Base-by-base conservation (phyloP, 108 stramenopile genomes). In the Skeletonema potamos region DNA sequence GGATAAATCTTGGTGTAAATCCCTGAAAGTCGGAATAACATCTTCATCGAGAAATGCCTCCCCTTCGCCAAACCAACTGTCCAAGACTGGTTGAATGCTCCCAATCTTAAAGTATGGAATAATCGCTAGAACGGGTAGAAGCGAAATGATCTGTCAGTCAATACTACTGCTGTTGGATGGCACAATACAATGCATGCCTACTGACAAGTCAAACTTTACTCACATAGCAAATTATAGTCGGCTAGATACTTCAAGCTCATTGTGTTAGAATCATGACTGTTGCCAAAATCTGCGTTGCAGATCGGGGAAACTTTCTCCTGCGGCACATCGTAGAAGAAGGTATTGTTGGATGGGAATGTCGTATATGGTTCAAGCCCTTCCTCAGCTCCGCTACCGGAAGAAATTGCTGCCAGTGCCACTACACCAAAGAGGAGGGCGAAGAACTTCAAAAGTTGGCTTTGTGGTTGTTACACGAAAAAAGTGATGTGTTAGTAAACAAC, bases 71-170 rank as follows among this genome's bases (percentile, higher is more conserved):
- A 65, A 65, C 64, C 64, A 65, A 15, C 6, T 65, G 28, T 65
- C 48, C 11, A 65, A 51, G 15, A 51, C 13, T 2, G 64, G 17
- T 29, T 65, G 64, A 54, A 65, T 65, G 26, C 12, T 51, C 0
- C 51, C 46, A 65, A 26, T 29, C 48, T 32, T 51, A 43, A 65
- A 65, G 28, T 65, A 65, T 51, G 64, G 24, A 44, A 65, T 22
- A 17, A 29, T 65, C 27, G 64, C 64, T 65, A 3, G 46, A 6
- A 20, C 17, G 41, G 8, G 7, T 41, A 39, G 41, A 39, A 41
- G 2, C 3, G n/a, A n/a, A 3, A 37, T 37, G 36, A 41, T 41
- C 10, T 4, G 4, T 41, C 39, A 41, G 39, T n/a, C 15, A 41
- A 3, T 3, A 41, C n/a, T n/a, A n/a, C n/a, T n/a, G n/a, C n/a